Percentiles rank a stretch among this genome's conserved stretches.
Evolutionary conservation across 192 early-diverging fungal species (phyloP).

Genomic region (Globomyces pollinis-pini): DNA sequence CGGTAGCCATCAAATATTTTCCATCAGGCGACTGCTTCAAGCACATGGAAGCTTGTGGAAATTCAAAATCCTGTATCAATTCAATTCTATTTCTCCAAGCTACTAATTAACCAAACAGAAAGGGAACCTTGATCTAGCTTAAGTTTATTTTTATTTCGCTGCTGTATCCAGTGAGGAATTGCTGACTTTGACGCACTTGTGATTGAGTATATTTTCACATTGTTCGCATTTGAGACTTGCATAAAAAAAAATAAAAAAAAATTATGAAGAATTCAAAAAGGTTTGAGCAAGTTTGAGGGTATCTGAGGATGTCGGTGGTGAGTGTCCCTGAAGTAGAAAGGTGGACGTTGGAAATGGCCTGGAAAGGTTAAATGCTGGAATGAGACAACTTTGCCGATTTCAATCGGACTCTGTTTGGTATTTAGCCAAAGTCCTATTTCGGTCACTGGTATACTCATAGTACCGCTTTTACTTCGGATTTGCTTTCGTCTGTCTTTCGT

Average conservation of each 20-base stretch:
- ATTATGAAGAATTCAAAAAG: not conserved
- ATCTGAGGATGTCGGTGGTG: not conserved
- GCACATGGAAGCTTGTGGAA: slow-evolving; percentile 84
- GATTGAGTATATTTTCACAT: slow-evolving; percentile 84
- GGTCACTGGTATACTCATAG: too few relatives aligned
- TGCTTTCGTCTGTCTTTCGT: not conserved
- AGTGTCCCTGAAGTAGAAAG: not conserved
- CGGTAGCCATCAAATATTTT: slow-evolving; percentile 82
- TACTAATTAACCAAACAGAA: slow-evolving; percentile 13
- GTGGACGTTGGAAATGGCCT: too few relatives aligned
- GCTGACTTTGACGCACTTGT: slow-evolving; percentile 47
- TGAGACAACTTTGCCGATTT: not conserved
- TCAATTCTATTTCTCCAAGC: slow-evolving; percentile 89
- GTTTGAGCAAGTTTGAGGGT: not conserved
- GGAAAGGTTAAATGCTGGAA: too few relatives aligned
- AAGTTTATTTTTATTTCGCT: slow-evolving; percentile 74
- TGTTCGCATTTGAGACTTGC: slow-evolving; percentile 80
- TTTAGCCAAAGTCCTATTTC: too few relatives aligned
- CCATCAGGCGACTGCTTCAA: slow-evolving; percentile 82
- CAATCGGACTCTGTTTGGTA: not conserved
- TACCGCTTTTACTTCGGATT: too few relatives aligned
- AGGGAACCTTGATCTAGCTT: slow-evolving; percentile 73
- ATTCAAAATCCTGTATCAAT: slow-evolving; percentile 96
- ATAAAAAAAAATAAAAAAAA: slow-evolving; percentile 21
- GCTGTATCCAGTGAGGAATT: slow-evolving; percentile 93